Evolutionary conservation across 495 filamentous ascomycete species (phyloP).

Genomic region (Xylaria scruposa): DNA sequence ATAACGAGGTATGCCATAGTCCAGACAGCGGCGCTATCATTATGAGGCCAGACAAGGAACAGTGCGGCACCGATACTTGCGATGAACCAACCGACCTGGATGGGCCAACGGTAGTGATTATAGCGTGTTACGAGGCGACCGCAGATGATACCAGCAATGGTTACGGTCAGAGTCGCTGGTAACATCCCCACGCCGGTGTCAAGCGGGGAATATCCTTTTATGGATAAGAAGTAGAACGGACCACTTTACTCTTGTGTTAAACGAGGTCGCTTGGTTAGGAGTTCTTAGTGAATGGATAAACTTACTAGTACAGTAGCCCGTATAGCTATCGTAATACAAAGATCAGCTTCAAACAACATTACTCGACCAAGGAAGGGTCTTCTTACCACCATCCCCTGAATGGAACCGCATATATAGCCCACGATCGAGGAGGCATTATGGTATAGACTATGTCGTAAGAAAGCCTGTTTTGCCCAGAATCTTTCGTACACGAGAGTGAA

Average conservation of each 20-base stretch:
- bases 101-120: slow-evolving; percentile 60
- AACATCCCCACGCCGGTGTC: slow-evolving; percentile 63
- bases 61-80: slow-evolving; percentile 57
- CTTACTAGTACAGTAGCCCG: slow-evolving; percentile 45
- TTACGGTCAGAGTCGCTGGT: slow-evolving; percentile 55
- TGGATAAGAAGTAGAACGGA: slow-evolving; percentile 68
- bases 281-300: slow-evolving; percentile 3
- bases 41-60: slow-evolving; percentile 50
- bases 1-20: slow-evolving; percentile 59
- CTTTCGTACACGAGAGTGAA: slow-evolving; percentile 48
- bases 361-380: slow-evolving; percentile 40
- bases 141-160: slow-evolving; percentile 55
- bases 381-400: slow-evolving; percentile 49
- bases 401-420: slow-evolving; percentile 42
- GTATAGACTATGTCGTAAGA: slow-evolving; percentile 62
- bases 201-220: slow-evolving; percentile 60
- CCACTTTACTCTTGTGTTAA: slow-evolving; percentile 62
- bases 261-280: slow-evolving; percentile 20
- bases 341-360: slow-evolving; percentile 43
- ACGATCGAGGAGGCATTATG: slow-evolving; percentile 42
- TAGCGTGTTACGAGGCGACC: slow-evolving; percentile 56
- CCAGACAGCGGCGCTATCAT: slow-evolving; percentile 57
- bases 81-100: slow-evolving; percentile 64
- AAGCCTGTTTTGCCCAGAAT: slow-evolving; percentile 54
- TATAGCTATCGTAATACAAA: slow-evolving; percentile 41